Base-by-base conservation (phyloP, 2,329 filamentous ascomycete genomes). In the Coniochaeta ligniaria region DNA sequence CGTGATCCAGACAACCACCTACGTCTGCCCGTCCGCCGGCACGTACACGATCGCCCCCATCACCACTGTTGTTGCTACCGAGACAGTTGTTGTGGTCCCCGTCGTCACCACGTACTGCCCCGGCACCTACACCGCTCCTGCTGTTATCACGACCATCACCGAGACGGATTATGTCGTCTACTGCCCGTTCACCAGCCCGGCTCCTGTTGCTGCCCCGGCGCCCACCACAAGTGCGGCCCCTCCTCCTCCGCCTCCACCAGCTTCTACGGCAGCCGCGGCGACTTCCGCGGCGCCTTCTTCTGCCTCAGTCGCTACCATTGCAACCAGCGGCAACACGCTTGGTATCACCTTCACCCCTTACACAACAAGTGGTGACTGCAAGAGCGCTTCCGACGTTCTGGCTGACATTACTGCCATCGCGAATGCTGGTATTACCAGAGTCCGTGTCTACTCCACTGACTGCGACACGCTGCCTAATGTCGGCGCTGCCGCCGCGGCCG, bases 361-460 rank as follows among this genome's bases (percentile, higher is more conserved):
- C 79, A 79, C 78, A 66, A 69, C 78, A 63, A 66, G 71, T 58
- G 83, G 83, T 63, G 69, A 76, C 57, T 94, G 91, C 87, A 91
- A 90, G 85, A 70, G 72, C 62, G 75, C 81, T 63, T 64, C 64
- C n/a, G 73, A 82, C 56, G 84, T 94, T 62, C 71, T 79, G 63
- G 60, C 68, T 26, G 89, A 93, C 66, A 81, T 94, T 66, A 72
- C 75, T 43, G 66, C 74, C 62, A 89, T 94, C 71, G 83, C 86
- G 70, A 57, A 68, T 59, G 83, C 84, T 65, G 90, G 89, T 62
- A 92, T 93, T 83, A 76, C 76, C 65, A 79, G 83, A 57, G 74
- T 94, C 73, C 93, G 94, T 74, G 81, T 95, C 72, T 98, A 98
- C 86, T 91, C 89, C 65, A 93, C 92, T 67, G 93, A 97, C 83